Conservation (phyloP, 2,329 filamentous ascomycete genomes). For the Sporothrix curviconia region DNA sequence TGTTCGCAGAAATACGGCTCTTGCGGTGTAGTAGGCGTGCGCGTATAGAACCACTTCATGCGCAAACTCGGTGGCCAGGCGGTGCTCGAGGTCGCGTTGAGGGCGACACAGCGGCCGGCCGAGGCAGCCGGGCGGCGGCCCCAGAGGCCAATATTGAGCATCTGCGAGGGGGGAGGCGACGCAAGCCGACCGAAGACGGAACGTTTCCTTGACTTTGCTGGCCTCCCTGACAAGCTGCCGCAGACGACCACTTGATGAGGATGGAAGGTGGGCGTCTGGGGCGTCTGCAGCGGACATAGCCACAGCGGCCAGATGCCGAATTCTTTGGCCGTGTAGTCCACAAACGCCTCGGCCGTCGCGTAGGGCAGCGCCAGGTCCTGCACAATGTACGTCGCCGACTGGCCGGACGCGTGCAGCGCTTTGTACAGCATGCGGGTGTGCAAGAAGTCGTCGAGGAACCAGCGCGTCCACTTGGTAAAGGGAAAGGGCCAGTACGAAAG, state of each 20-base stretch:
- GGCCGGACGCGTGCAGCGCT: slow-evolving; percentile 61
- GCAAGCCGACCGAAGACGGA: no score
- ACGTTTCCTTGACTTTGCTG: no score
- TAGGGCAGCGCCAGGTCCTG: slow-evolving; percentile 60
- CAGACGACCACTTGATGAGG: slow-evolving; percentile 34
- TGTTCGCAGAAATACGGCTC: slow-evolving; percentile 62
- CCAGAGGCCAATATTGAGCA: slow-evolving; percentile 69
- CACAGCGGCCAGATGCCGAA: slow-evolving; percentile 55
- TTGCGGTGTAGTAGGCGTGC: slow-evolving; percentile 76
- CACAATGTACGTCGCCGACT: slow-evolving; percentile 58
- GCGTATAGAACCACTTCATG: slow-evolving; percentile 85
- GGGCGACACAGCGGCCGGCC: slow-evolving; percentile 52
- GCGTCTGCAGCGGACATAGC: slow-evolving; percentile 50
- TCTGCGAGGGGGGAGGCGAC: slow-evolving; percentile 22
- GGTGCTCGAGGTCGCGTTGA: slow-evolving; percentile 66
- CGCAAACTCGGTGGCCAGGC: slow-evolving; percentile 59
- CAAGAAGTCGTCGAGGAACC: slow-evolving; percentile 65
- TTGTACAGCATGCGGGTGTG: slow-evolving; percentile 70
- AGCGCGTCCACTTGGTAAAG: slow-evolving; percentile 59
- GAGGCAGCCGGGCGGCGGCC: slow-evolving; percentile 52
- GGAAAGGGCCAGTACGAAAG: slow-evolving; percentile 63
- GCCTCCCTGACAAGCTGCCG: no score
- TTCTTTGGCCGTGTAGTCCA: slow-evolving; percentile 46
- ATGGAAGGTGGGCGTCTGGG: slow-evolving; percentile 47
- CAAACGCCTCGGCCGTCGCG: slow-evolving; percentile 43